Evolutionary conservation across 257 asterid genomes (phyloP).

Genomic region (Nicotiana undulata): DNA sequence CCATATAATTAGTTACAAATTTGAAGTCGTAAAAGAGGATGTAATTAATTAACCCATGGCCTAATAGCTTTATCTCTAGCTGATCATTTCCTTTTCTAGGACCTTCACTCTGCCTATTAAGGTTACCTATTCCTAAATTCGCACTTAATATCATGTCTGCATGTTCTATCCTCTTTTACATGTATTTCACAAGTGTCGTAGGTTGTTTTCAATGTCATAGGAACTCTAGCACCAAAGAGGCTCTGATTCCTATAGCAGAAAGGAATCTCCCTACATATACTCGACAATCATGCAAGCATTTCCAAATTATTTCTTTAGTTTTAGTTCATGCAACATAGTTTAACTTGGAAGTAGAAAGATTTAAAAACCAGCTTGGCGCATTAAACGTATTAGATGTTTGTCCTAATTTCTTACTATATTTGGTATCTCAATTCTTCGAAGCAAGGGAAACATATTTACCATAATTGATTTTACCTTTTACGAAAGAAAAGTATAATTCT

Average conservation of each 20-base stretch:
- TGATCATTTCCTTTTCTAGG: slow-evolving; percentile 4
- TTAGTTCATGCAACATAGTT: no score
- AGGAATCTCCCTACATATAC: background rate
- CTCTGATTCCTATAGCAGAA: background rate
- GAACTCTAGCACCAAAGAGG: background rate
- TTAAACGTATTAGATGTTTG: no score
- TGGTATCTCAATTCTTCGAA: no score
- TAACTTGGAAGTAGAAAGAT: no score
- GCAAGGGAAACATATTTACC: no score
- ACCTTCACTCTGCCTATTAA: background rate
- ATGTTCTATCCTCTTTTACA: background rate
- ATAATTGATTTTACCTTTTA: no score
- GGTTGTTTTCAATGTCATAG: background rate
- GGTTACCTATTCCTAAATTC: background rate
- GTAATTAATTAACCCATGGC: background rate
- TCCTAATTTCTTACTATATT: no score
- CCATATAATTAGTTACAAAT: background rate
- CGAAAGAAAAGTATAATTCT: no score
- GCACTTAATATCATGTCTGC: background rate
- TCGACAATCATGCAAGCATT: background rate
- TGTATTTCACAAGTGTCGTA: background rate
- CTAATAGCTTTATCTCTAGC: background rate
- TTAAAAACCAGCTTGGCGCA: no score
- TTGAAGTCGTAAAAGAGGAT: background rate
- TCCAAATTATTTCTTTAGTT: background rate